Evolutionary conservation across 495 filamentous ascomycete genomes (phyloP), one percentile per base, ranked within the genome.

Genomic region (Daldinia concentrica): DNA sequence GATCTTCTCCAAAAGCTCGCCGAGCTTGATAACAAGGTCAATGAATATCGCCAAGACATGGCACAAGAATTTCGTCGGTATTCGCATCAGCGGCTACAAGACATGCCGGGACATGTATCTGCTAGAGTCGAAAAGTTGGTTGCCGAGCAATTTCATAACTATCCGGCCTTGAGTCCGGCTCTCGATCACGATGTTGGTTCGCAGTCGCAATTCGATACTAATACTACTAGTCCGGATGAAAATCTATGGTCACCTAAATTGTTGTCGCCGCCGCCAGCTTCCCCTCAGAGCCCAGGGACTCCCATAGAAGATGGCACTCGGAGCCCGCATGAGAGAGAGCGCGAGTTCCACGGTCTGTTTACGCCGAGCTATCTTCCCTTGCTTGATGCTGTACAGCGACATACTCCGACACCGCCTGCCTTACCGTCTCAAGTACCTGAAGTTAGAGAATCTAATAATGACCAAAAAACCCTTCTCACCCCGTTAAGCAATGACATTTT

Each of bases 281-380:
- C 80, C 36, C 81, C 73, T 69, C 80, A 79, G 55, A 80, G 75
- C 45, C 80, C 81, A 3, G 78, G 75, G 48, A 71, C 58, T 26
- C 66, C 75, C 48, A 65, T 78, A 26, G 75, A 77, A 62, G 78
- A 83, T 6, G 68, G 71, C 62, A 75, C 77, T 24, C 60, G 78
- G 43, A 83, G 76, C 37, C 80, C 83, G 43, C 82, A 85, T 76
- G 84, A 85, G 57, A 82, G 84, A 29, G 86, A 88, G 69, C 79
- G 79, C 62, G 87, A 89, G 64, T 86, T 89, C 65, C 84, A 86
- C 37, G 87, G 87, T 37, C 68, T 89, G 19, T 89, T 89, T 72
- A 89, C 86, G 14, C 88, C 87, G 22, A 83, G 77, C 58, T 89
- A 86, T 71, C 81, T 90, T 36, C 86, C 87, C 52, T 78, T 89